phyloP scores from a whole-genome alignment of 2,329 filamentous ascomycete species.

The Colletotrichum sp. region DNA sequence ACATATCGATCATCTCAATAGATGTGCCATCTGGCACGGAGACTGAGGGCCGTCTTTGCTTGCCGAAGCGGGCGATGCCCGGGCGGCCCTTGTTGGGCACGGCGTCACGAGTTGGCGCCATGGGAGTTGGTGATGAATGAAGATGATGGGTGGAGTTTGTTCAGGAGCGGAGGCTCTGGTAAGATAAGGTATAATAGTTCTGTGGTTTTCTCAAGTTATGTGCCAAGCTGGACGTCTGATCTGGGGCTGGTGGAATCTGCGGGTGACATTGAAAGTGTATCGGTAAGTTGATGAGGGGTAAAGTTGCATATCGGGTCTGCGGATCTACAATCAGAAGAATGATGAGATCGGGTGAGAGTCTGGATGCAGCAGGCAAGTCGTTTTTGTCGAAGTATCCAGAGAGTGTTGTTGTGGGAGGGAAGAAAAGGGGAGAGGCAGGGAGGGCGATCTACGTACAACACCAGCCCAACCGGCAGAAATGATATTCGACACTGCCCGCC shows the following conservation, averaged over 20 bases:
- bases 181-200: neutral
- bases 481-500: constrained; percentile 18
- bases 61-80: constrained; percentile 2
- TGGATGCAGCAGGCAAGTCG: constrained; percentile 8
- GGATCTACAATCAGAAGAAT: constrained; percentile 18
- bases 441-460: neutral
- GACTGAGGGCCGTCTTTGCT: constrained; percentile 14
- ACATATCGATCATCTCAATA: constrained; percentile 8
- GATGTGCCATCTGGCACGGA: constrained; percentile 16
- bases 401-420: constrained; percentile 10
- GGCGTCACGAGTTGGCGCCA: constrained; percentile 19
- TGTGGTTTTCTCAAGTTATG: constrained; percentile 17
- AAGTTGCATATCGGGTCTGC: constrained; percentile 20
- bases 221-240: constrained; percentile 22
- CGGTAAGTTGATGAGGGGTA: constrained; percentile 17
- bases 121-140: neutral
- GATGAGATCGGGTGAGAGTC: constrained; percentile 11
- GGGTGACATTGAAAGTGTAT: constrained; percentile 19
- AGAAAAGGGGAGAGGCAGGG: neutral
- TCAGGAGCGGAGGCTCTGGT: neutral
- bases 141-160: neutral
- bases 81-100: constrained; percentile 8
- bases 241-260: constrained; percentile 18
- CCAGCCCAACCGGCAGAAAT: constrained; percentile 19
- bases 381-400: constrained; percentile 20